Evolutionary conservation across 331 rosid species (phyloP).

Genomic region (Pyrus hybrid): DNA sequence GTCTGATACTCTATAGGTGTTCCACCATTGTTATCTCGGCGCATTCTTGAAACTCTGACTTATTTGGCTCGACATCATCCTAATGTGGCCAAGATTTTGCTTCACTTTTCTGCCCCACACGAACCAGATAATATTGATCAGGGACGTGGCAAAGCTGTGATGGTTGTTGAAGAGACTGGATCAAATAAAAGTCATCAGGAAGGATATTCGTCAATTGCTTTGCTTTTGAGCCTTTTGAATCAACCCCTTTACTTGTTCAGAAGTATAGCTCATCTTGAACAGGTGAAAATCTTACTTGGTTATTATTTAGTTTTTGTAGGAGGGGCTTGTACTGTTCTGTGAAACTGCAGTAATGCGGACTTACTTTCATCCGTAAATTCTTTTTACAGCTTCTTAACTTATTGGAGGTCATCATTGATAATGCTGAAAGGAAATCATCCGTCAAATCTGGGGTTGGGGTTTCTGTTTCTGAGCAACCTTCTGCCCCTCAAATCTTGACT

Average conservation of each 20-base stretch:
- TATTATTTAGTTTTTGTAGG: not conserved
- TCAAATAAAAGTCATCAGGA: constrained; percentile 21
- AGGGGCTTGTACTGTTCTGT: not conserved
- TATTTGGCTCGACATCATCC: constrained; percentile 95
- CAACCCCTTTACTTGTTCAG: constrained; percentile 88
- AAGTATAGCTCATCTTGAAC: constrained; percentile 96
- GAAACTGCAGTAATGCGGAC: constrained; percentile 11
- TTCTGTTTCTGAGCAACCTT: constrained; percentile 41
- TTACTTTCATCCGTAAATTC: constrained; percentile 2
- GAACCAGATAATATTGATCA: constrained; percentile 35
- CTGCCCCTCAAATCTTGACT: constrained; percentile 48
- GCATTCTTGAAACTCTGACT: constrained; percentile 88
- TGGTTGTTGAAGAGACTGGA: constrained; percentile 54
- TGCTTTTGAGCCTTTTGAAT: constrained; percentile 84
- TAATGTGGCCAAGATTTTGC: constrained; percentile 68
- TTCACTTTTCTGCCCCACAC: constrained; percentile 41
- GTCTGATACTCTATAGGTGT: constrained; percentile 51
- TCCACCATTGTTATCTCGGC: constrained; percentile 94
- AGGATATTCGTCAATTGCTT: constrained; percentile 29
- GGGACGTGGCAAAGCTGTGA: constrained; percentile 75
- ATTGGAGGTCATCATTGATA: constrained; percentile 80
- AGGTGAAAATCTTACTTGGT: constrained; percentile 40
- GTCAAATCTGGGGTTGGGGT: constrained; percentile 38
- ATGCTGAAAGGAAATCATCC: constrained; percentile 60
- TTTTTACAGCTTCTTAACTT: constrained; percentile 68